Evolutionary conservation across 805 yeast species (phyloP), one percentile per base, ranked within the genome.

Genomic region (Starmerella asiatica): DNA sequence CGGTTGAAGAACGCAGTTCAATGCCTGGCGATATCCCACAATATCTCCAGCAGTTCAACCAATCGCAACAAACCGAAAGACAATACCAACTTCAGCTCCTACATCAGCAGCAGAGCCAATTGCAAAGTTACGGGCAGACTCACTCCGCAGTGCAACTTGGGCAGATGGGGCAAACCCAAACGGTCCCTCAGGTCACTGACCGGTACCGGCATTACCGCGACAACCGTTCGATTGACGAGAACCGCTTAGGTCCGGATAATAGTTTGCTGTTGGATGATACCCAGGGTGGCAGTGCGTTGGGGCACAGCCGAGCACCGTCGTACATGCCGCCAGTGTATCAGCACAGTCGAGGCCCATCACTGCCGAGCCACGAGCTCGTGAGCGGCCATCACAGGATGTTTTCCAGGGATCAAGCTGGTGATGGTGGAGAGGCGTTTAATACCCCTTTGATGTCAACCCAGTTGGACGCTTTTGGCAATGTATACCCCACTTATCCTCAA

Each of bases 261-360:
- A 23, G 26, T 23, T 23, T 23, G 26, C 11, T 7, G 7, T 7
- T 11, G 7, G 7, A 23, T 11, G 26, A 23, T 11, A 11, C 7
- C 9, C 7, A 11, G 9, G 26, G 9, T 23, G 26, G 26, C 11
- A 23, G 11, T 11, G 11, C 11, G 26, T 23, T 23, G 9, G 11
- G 27, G 20, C 43, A 40, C 17, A 34, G 20, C 4, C 37, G 29
- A 15, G 21, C 29, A 15, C 38, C 35, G 3, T 39, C 46, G 7
- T 39, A 39, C 23, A 19, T 32, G 11, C 45, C 46, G 3, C 46
- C 46, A 5, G 19, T 36, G 3, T 37, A 38, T 31, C 40, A 43
- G 18, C 36, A 23, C 11, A 7, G 9, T 7, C 26, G 26, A 7
- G 26, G 11, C 11, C 7, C 26, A 23, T 23, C 26, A 7, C 7